A percentile compares a stretch with the other conserved stretches of the same genome.
Evolutionary conservation across 192 early-diverging fungal species (phyloP).

Genomic region (Coemansia sp.): DNA sequence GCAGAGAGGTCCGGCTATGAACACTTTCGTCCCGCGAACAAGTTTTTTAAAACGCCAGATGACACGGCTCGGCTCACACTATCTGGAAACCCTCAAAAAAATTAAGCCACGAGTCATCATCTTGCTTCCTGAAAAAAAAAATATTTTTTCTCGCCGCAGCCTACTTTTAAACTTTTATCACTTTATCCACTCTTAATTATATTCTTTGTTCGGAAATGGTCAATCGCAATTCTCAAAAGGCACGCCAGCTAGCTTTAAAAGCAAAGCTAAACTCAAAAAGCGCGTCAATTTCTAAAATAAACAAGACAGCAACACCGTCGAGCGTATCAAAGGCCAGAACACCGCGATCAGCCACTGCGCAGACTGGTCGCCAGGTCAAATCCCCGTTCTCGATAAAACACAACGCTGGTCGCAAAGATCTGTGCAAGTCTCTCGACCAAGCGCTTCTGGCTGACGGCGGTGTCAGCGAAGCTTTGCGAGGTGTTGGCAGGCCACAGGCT

Average conservation of each 20-base stretch:
- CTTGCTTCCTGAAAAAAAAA: not conserved
- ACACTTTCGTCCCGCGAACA: not conserved
- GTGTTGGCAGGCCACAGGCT: conserved; percentile 20
- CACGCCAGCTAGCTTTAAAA: conserved; percentile 13
- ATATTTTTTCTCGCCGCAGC: not conserved
- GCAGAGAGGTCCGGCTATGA: not conserved
- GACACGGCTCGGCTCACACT: not conserved
- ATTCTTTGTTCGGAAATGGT: conserved; percentile 4
- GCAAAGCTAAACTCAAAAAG: conserved; percentile 18
- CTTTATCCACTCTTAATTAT: not conserved
- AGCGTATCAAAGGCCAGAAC: not conserved
- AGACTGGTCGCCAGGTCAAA: conserved; percentile 1
- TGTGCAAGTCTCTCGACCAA: conserved; percentile 30
- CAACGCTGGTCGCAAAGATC: conserved; percentile 26
- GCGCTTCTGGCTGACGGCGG: not conserved
- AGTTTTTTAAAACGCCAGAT: not conserved
- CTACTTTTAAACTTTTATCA: conserved; percentile 2
- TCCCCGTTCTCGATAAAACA: conserved; percentile 30
- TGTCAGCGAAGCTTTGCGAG: conserved; percentile 30
- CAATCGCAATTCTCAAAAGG: not conserved
- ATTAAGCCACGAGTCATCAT: not conserved
- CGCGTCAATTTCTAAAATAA: not conserved
- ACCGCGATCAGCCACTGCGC: not conserved
- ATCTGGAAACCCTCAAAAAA: not conserved
- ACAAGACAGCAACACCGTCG: not conserved